Evolutionary conservation across 352 stramenopile genomes (phyloP).

Genomic region (Globisporangium rhizosaccharum): DNA sequence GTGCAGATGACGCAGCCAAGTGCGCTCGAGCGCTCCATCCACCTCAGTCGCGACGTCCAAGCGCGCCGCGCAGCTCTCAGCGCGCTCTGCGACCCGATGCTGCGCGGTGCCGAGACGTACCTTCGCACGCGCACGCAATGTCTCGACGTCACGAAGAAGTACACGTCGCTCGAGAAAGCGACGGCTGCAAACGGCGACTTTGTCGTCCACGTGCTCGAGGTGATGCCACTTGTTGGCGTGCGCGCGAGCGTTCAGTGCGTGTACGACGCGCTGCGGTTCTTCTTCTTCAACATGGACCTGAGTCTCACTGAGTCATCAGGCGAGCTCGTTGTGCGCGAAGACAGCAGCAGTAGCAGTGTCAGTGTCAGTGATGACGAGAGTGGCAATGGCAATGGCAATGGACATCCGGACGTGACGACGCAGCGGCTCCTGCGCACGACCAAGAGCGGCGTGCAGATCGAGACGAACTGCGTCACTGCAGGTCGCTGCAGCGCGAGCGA

Average conservation of each 20-base stretch:
- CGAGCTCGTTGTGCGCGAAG: conserved; percentile 25
- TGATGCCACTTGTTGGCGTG: conserved; percentile 22
- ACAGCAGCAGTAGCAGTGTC: conserved; percentile 13
- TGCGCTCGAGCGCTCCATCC: conserved; percentile 19
- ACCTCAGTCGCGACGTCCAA: conserved; percentile 11
- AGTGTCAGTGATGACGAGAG: too few species aligned
- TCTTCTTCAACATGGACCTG: conserved; percentile 41
- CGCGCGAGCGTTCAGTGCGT: conserved; percentile 21
- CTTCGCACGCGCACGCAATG: conserved; percentile 14
- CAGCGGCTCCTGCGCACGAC: conserved; percentile 8
- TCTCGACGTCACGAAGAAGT: conserved; percentile 12
- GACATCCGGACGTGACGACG: not conserved
- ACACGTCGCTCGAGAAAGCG: conserved; percentile 17
- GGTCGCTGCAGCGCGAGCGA: conserved; percentile 2
- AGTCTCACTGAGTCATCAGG: conserved; percentile 30
- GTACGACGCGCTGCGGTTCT: conserved; percentile 31
- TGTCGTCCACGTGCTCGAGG: conserved; percentile 15
- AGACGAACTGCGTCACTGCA: conserved; percentile 10
- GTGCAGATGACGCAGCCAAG: conserved; percentile 3
- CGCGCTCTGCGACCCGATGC: conserved; percentile 14
- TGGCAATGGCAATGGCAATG: too few species aligned
- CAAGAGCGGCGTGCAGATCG: conserved; percentile 5
- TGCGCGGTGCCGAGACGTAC: conserved; percentile 21
- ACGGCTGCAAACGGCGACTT: conserved; percentile 22
- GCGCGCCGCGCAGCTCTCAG: conserved; percentile 15